Evolutionary conservation across 2,329 filamentous ascomycete species (phyloP).

Genomic region (Zasmidium cellare): DNA sequence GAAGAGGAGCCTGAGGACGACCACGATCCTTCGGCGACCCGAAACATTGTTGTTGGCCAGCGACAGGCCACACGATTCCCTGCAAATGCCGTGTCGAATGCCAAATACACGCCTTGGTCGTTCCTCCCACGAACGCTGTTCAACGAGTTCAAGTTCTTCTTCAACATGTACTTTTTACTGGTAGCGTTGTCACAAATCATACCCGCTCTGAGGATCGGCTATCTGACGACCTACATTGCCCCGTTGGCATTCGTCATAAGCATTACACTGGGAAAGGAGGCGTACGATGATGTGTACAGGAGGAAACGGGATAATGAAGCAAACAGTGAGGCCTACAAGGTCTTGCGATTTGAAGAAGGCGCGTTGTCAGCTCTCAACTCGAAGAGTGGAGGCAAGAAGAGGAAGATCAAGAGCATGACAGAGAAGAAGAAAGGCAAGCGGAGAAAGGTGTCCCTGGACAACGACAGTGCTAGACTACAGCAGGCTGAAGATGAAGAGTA

Average conservation of each 20-base stretch:
- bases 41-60: conserved; percentile 74
- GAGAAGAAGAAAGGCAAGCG: conserved; percentile 36
- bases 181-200: conserved; percentile 94
- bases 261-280: conserved; percentile 94
- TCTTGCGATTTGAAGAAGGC: conserved; percentile 67
- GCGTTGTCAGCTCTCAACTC: conserved; percentile 36
- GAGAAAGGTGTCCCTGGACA: conserved; percentile 34
- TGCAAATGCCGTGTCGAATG: conserved; percentile 89
- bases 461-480: conserved; percentile 51
- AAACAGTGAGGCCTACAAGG: conserved; percentile 84
- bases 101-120: conserved; percentile 93
- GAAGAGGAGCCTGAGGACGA: conserved; percentile 45
- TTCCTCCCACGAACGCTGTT: conserved; percentile 94
- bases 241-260: conserved; percentile 87
- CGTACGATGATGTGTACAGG: conserved; percentile 85
- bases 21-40: conserved; percentile 65
- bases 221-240: conserved; percentile 90
- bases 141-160: conserved; percentile 99
- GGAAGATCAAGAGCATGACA: conserved; percentile 30
- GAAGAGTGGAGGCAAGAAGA: conserved; percentile 29
- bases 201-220: conserved; percentile 85
- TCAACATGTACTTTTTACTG: conserved; percentile 98
- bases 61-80: conserved; percentile 75
- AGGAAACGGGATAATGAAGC: conserved; percentile 87
- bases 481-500: conserved; percentile 71